Percentiles rank a stretch among this genome's conserved stretches.
Conservation (phyloP, 2,329 filamentous ascomycete genomes). For the Nannizziopsis barbatae region DNA sequence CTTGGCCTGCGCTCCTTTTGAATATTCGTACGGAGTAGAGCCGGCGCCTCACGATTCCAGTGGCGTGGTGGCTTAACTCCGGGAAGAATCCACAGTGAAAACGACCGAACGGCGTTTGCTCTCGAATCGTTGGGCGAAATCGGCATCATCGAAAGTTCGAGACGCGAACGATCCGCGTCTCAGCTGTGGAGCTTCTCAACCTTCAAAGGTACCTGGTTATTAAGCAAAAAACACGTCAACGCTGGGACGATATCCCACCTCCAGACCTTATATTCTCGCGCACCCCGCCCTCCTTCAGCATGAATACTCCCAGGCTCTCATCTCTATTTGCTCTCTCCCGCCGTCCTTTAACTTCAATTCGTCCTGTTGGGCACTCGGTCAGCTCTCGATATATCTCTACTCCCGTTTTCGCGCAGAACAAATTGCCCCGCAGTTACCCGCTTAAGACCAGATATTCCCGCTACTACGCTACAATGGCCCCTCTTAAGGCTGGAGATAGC, state of each 20-base stretch:
- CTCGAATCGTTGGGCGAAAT: no score
- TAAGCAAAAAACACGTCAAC: no score
- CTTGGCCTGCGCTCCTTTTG: no score
- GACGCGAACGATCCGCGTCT: no score
- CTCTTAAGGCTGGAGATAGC: slow-evolving; percentile 66
- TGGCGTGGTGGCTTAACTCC: no score
- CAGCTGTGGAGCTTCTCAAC: no score
- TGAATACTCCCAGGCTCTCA: slow-evolving; percentile 2
- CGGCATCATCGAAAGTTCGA: no score
- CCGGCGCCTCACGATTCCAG: no score
- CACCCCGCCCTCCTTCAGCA: background rate
- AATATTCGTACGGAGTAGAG: no score
- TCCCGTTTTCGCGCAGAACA: background rate
- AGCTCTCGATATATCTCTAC: background rate
- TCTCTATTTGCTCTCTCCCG: slow-evolving; percentile 6
- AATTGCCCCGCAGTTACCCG: slow-evolving; percentile 4
- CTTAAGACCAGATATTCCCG: background rate
- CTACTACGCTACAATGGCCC: slow-evolving; percentile 42
- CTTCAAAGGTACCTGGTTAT: no score
- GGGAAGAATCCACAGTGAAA: no score
- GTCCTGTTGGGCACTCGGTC: background rate
- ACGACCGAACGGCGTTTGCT: no score
- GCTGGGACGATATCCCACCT: background rate
- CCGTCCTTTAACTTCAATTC: slow-evolving; percentile 3
- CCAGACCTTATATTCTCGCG: background rate